phyloP scores from a whole-genome alignment of 257 asterid species.

The Anisodus acutangulus region DNA sequence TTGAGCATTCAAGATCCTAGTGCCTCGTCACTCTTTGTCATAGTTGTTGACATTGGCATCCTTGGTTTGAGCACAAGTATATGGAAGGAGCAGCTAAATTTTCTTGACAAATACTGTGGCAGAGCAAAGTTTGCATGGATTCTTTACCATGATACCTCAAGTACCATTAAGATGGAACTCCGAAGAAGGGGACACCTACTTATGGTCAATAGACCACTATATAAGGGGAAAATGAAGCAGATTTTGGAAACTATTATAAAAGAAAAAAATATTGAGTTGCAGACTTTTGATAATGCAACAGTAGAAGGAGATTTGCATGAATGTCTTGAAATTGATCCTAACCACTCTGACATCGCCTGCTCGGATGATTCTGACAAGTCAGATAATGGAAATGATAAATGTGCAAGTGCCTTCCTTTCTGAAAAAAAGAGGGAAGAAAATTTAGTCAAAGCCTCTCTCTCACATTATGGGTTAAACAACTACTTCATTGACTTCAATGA shows the following conservation, averaged over 20 bases:
- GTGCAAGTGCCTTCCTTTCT: constrained; percentile 24
- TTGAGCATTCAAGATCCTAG: constrained; percentile 30
- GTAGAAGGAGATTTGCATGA: constrained; percentile 51
- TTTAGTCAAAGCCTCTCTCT: constrained; percentile 29
- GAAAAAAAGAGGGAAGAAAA: constrained; percentile 36
- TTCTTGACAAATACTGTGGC: constrained; percentile 58
- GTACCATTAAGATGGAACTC: constrained; percentile 66
- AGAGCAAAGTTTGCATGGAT: constrained; percentile 80
- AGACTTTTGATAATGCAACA: constrained; percentile 38
- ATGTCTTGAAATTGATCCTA: constrained; percentile 61
- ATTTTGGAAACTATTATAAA: constrained; percentile 63
- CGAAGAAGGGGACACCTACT: constrained; percentile 67
- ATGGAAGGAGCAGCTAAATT: constrained; percentile 84
- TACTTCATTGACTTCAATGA: constrained; percentile 40
- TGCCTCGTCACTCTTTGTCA: constrained; percentile 41
- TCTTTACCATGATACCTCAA: constrained; percentile 69
- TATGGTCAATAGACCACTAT: constrained; percentile 76
- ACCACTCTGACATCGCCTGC: constrained; percentile 54
- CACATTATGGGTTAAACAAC: constrained; percentile 32
- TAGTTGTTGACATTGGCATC: constrained; percentile 69
- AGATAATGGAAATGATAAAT: constrained; percentile 45
- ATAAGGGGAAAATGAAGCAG: constrained; percentile 74
- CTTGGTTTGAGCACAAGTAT: constrained; percentile 74
- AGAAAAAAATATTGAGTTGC: constrained; percentile 44
- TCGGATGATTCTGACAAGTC: constrained; percentile 69